Evolutionary conservation across 2,329 filamentous ascomycete genomes (phyloP).

Genomic region (Metarhizium guizhouense): DNA sequence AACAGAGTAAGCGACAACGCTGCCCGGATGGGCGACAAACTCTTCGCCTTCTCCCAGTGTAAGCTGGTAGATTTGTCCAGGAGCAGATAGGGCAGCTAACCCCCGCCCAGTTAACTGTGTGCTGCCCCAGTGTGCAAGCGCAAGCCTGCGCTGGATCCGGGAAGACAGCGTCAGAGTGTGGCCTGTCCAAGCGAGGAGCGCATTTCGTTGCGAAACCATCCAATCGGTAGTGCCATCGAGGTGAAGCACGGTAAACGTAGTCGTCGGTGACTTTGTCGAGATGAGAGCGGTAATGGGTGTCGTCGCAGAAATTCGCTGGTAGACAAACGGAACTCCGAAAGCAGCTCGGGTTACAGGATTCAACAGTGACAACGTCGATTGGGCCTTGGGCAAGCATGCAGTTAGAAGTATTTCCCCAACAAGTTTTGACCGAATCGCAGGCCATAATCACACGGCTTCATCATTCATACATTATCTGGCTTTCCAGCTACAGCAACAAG

Average conservation of each 20-base stretch:
- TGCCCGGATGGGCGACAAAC: constrained; percentile 83
- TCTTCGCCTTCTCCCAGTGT: constrained; percentile 75
- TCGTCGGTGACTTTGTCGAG: constrained; percentile 75
- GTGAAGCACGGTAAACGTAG: constrained; percentile 79
- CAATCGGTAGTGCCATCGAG: constrained; percentile 93
- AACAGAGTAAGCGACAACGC: constrained; percentile 84
- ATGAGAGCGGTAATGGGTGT: constrained; percentile 83
- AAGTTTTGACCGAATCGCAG: background rate
- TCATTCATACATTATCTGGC: constrained; percentile 65
- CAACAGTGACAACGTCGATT: constrained; percentile 82
- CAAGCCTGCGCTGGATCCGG: constrained; percentile 63
- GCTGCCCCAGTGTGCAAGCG: constrained; percentile 83
- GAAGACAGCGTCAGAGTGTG: constrained; percentile 72
- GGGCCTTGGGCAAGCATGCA: constrained; percentile 44
- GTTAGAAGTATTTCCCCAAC: background rate
- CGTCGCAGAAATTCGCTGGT: constrained; percentile 82
- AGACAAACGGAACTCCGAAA: constrained; percentile 87
- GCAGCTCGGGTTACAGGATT: constrained; percentile 72
- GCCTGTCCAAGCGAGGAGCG: constrained; percentile 92
- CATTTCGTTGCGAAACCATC: constrained; percentile 82
- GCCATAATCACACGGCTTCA: too few species aligned
- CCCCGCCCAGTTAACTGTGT: constrained; percentile 83
- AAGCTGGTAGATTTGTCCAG: constrained; percentile 83
- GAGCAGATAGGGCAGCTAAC: constrained; percentile 73
- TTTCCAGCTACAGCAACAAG: constrained; percentile 85